These are phyloP conservation scores for Lathyrus aphaca DNA, from an alignment of 306 rosid species.

Conservation along the genomic window DNA sequence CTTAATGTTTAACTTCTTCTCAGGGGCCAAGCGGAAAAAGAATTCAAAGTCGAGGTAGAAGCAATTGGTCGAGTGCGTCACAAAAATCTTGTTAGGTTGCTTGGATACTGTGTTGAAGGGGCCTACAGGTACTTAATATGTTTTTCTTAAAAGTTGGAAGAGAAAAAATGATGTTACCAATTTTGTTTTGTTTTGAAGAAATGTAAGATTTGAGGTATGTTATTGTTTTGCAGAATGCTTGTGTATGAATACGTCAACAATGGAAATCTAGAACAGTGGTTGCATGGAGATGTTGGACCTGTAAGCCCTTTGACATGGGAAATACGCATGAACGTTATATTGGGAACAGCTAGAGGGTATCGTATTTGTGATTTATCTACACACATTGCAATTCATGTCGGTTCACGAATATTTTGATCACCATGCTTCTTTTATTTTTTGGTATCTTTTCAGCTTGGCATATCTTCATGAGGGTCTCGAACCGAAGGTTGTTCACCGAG, in stretches of 20 bases:
- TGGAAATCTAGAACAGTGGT: conserved; percentile 97
- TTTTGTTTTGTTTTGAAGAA: conserved; percentile 30
- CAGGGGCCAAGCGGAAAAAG: conserved; percentile 99
- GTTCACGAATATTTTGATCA: conserved; percentile 33
- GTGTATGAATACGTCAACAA: conserved; percentile 91
- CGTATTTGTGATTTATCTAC: conserved; percentile 9
- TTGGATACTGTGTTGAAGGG: conserved; percentile 98
- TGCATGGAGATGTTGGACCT: conserved; percentile 90
- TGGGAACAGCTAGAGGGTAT: conserved; percentile 97
- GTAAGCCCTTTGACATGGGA: conserved; percentile 96
- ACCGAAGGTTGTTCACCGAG: conserved; percentile 95
- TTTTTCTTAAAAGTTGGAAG: background rate
- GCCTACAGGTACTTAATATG: conserved; percentile 69
- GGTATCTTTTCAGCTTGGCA: conserved; percentile 67
- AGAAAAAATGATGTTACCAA: conserved; percentile 3
- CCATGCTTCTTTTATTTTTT: background rate
- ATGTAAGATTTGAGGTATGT: conserved; percentile 28
- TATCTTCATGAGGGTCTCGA: conserved; percentile 99
- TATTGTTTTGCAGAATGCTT: conserved; percentile 74
- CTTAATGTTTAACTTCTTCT: conserved; percentile 39
- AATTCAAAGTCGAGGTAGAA: conserved; percentile 95
- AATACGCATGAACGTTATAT: conserved; percentile 70
- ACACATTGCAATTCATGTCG: conserved; percentile 24
- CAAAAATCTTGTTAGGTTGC: conserved; percentile 94
- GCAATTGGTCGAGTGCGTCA: conserved; percentile 95